Evolutionary conservation across 23 red algal species (phyloP).

Genomic region (Gracilaria caudata): DNA sequence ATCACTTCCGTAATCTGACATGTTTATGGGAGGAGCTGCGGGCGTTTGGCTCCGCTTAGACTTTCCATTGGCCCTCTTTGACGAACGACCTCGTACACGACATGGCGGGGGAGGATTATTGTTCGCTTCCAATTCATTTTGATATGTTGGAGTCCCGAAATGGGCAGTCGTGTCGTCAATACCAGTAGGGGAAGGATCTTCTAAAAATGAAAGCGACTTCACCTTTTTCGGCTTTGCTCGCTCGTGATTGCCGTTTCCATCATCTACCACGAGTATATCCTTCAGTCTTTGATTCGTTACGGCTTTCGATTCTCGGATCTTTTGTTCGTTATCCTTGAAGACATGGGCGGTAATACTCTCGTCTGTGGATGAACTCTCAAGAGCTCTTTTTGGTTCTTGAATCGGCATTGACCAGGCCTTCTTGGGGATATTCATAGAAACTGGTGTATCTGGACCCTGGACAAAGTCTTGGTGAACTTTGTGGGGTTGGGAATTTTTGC

Average conservation of each 20-base stretch:
- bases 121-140: not conserved
- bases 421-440: not conserved
- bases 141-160: not conserved
- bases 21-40: not conserved
- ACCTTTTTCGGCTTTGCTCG: not conserved
- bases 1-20: constrained; percentile 25
- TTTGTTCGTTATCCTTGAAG: not conserved
- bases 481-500: not conserved
- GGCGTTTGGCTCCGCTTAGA: constrained; percentile 19
- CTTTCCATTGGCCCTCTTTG: not conserved
- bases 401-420: not conserved
- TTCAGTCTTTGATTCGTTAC: not conserved
- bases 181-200: constrained; percentile 2
- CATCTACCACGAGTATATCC: not conserved
- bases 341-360: not conserved
- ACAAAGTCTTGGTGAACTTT: not conserved
- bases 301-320: not conserved
- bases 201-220: constrained; percentile 10
- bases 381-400: not conserved
- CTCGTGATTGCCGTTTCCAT: not conserved
- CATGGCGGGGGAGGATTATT: not conserved
- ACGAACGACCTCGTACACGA: not conserved
- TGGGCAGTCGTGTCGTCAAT: not conserved
- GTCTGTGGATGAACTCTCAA: not conserved
- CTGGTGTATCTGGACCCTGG: not conserved